Evolutionary conservation across 2,329 filamentous ascomycete genomes (phyloP).

Genomic region (Aspergillus ochraceoroseus): DNA sequence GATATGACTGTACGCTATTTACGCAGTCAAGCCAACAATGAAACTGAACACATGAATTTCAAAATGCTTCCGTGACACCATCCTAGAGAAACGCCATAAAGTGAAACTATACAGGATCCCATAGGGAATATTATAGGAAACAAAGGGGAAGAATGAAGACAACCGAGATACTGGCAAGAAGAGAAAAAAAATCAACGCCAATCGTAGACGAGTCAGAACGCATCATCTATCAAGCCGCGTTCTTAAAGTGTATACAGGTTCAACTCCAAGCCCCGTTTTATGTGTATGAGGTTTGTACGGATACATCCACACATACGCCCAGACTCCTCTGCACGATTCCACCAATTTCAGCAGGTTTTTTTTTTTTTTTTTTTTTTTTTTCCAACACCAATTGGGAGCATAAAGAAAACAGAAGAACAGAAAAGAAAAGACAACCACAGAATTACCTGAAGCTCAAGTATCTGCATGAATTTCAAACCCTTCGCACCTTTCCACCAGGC

Average conservation of each 20-base stretch:
- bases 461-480: constrained; percentile 52
- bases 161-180: constrained; percentile 3
- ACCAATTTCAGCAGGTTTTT: neutral
- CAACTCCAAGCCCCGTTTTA: constrained; percentile 20
- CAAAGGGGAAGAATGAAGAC: constrained; percentile 4
- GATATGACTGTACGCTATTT: neutral
- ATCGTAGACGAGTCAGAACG: constrained; percentile 1
- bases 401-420: too few species aligned
- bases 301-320: constrained; percentile 13
- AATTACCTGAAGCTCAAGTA: constrained; percentile 1
- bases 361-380: neutral
- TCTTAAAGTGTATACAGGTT: constrained; percentile 17
- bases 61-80: constrained; percentile 9
- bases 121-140: constrained; percentile 14
- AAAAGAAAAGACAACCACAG: neutral
- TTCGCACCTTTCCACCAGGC: constrained; percentile 65
- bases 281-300: constrained; percentile 17
- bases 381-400: too few species aligned
- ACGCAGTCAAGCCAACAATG: neutral
- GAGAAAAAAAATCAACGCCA: constrained; percentile 4
- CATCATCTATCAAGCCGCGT: constrained; percentile 3
- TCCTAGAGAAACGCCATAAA: constrained; percentile 8
- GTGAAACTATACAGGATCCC: constrained; percentile 10
- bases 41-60: neutral
- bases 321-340: neutral